These are phyloP conservation scores for Annulohypoxylon moriforme DNA, from an alignment of 495 filamentous ascomycete genomes.

Conservation along the genomic window DNA sequence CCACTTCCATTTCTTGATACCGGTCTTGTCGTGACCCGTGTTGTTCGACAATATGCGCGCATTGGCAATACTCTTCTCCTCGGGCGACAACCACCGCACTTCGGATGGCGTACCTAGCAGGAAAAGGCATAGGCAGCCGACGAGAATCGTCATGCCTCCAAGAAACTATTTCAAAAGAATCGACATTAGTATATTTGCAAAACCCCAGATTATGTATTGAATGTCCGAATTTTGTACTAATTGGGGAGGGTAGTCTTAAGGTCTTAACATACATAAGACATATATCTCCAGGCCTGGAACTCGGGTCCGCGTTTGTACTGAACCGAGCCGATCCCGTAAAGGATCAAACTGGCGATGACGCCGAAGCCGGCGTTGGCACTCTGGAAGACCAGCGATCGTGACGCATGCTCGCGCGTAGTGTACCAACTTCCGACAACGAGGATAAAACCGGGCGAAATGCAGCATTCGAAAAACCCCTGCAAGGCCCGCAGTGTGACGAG, in stretches of 20 bases:
- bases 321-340: slow-evolving; percentile 55
- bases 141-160: slow-evolving; percentile 47
- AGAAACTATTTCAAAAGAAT: slow-evolving; percentile 39
- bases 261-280: slow-evolving; percentile 45
- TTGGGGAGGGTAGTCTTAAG: no score
- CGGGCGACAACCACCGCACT: slow-evolving; percentile 49
- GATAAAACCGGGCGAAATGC: slow-evolving; percentile 55
- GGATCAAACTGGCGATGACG: slow-evolving; percentile 49
- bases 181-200: background rate
- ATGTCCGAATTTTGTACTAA: background rate
- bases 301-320: slow-evolving; percentile 43
- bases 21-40: slow-evolving; percentile 48
- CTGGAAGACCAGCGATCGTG: slow-evolving; percentile 55
- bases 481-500: slow-evolving; percentile 48
- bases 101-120: slow-evolving; percentile 52
- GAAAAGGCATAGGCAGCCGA: slow-evolving; percentile 48
- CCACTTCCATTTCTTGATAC: slow-evolving; percentile 51
- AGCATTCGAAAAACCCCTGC: slow-evolving; percentile 55
- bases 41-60: slow-evolving; percentile 50
- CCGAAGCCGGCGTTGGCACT: slow-evolving; percentile 57
- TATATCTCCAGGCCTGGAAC: slow-evolving; percentile 53
- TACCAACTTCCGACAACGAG: slow-evolving; percentile 53
- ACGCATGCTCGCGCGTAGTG: slow-evolving; percentile 51
- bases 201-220: background rate
- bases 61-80: slow-evolving; percentile 54